Evolutionary conservation across 805 yeast species (phyloP).

Genomic region (Spencermartinsiella europaea): DNA sequence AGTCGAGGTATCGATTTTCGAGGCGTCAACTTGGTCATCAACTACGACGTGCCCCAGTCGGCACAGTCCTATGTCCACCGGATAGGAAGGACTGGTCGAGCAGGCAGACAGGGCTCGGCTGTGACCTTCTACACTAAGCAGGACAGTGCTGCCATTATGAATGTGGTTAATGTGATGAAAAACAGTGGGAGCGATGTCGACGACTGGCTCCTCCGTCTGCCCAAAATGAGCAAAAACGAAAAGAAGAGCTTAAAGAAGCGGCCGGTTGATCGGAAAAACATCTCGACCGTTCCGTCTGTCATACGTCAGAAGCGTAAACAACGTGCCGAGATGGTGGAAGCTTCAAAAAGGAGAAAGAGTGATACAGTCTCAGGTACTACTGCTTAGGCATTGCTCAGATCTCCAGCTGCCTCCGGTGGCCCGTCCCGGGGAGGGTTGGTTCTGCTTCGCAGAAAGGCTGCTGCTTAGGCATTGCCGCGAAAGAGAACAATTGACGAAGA

Average conservation of each 20-base stretch:
- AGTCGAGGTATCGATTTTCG: conserved; percentile 97
- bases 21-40: conserved; percentile 89
- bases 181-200: conserved; percentile 72
- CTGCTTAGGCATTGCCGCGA: no score
- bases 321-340: conserved; percentile 58
- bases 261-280: conserved; percentile 61
- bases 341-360: conserved; percentile 19
- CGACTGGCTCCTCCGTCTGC: conserved; percentile 74
- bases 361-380: no score
- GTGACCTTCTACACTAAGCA: conserved; percentile 91
- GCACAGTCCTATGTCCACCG: conserved; percentile 96
- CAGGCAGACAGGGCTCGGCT: conserved; percentile 80
- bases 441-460: no score
- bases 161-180: conserved; percentile 90
- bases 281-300: conserved; percentile 67
- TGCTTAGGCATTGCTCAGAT: no score
- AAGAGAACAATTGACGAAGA: no score
- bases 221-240: conserved; percentile 58
- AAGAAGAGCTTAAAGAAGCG: conserved; percentile 54
- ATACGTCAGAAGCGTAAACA: conserved; percentile 60
- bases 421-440: no score
- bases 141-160: conserved; percentile 68
- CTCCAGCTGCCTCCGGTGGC: no score
- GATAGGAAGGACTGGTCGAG: conserved; percentile 98
- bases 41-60: conserved; percentile 91